Percentiles rank a stretch among this genome's conserved stretches.
Conservation (phyloP, 176 grass and related monocot species). For the Triticum timopheevii region DNA sequence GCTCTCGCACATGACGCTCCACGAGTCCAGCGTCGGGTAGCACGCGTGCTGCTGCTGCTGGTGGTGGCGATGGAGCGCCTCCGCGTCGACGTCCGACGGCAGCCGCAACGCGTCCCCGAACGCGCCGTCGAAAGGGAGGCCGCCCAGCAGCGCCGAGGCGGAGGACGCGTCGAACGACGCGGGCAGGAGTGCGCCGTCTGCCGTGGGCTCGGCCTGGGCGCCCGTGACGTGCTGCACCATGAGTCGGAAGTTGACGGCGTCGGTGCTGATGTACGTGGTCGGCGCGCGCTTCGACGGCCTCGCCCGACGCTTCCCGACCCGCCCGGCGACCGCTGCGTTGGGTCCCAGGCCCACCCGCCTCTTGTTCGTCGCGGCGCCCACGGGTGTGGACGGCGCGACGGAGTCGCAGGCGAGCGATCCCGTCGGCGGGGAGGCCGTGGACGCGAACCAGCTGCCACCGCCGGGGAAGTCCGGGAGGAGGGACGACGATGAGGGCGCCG, state of each 20-base stretch:
- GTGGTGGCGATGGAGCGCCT: neutral
- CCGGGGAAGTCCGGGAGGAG: slow-evolving; percentile 9
- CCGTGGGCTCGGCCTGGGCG: slow-evolving; percentile 20
- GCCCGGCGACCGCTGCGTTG: neutral
- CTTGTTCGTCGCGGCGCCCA: neutral
- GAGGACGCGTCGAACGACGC: slow-evolving; percentile 9
- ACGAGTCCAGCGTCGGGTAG: slow-evolving; percentile 67
- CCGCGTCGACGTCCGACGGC: neutral
- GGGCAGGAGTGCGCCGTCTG: neutral
- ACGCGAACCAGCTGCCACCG: neutral
- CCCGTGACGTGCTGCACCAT: slow-evolving; percentile 87
- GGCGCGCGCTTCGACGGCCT: slow-evolving; percentile 54
- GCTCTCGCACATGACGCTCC: slow-evolving; percentile 51
- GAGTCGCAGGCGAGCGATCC: neutral
- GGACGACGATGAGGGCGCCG: neutral
- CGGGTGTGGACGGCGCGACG: neutral
- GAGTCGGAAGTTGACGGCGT: slow-evolving; percentile 76
- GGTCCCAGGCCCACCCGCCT: neutral
- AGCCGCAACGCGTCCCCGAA: neutral
- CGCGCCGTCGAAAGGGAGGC: neutral
- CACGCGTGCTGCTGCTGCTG: neutral
- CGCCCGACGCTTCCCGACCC: slow-evolving; percentile 48
- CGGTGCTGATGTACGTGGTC: slow-evolving; percentile 87
- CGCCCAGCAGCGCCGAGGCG: neutral
- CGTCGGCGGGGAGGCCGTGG: neutral